These are phyloP conservation scores for Xylaria intraflava DNA, from an alignment of 495 filamentous ascomycete species.

Conservation along the genomic window DNA sequence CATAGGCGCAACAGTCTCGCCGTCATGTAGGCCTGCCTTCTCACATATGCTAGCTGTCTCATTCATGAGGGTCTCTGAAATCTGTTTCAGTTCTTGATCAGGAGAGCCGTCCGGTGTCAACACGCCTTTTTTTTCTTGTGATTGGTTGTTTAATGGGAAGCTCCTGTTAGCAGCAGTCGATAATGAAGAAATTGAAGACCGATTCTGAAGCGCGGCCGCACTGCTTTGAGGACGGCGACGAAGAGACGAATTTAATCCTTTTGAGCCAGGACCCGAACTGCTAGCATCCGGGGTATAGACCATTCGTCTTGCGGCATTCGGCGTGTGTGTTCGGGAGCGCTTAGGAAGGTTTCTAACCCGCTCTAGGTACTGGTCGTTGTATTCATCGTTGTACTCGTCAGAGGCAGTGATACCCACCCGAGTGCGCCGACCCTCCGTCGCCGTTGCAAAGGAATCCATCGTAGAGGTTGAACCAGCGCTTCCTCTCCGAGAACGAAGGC, in stretches of 20 bases:
- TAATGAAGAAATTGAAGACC: constrained; percentile 45
- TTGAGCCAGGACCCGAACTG: constrained; percentile 26
- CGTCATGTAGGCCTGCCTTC: constrained; percentile 12
- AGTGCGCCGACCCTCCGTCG: constrained; percentile 54
- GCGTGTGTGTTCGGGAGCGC: constrained; percentile 25
- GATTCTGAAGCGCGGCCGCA: constrained; percentile 31
- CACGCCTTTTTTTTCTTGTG: constrained; percentile 37
- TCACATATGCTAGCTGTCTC: constrained; percentile 32
- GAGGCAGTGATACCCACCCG: constrained; percentile 10
- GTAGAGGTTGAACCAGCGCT: constrained; percentile 70
- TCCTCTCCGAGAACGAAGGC: constrained; percentile 45
- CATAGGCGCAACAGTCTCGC: constrained; percentile 26
- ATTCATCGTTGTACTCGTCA: background rate
- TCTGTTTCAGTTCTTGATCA: constrained; percentile 32
- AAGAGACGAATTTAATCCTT: constrained; percentile 15
- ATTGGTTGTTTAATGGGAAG: constrained; percentile 47
- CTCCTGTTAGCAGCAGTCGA: constrained; percentile 45
- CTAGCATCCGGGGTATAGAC: constrained; percentile 28
- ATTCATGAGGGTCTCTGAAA: constrained; percentile 34
- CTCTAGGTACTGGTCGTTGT: constrained; percentile 15
- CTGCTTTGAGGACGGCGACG: constrained; percentile 35
- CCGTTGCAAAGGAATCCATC: constrained; percentile 76
- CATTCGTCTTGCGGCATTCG: constrained; percentile 23
- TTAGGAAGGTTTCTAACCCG: constrained; percentile 18
- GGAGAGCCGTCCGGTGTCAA: constrained; percentile 33